A percentile compares a stretch with the other conserved stretches of the same genome.
These are phyloP conservation scores for Backusella morwellensis DNA, from an alignment of 192 early-diverging fungal genomes.

Conservation along the genomic window DNA sequence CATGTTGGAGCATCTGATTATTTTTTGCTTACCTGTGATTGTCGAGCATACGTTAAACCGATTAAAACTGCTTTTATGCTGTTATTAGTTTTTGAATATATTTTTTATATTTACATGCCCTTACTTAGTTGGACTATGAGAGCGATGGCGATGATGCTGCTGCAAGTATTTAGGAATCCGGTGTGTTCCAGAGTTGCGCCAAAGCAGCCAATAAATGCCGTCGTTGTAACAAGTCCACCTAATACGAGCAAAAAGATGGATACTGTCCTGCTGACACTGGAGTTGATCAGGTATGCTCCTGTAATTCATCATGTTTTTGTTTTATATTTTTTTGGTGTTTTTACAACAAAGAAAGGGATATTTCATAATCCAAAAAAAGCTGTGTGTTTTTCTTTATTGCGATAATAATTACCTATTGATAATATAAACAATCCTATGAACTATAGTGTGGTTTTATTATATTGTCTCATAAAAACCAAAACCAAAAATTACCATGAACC, in stretches of 20 bases:
- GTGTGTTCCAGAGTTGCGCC: conserved; percentile 19
- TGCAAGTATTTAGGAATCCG: conserved; percentile 15
- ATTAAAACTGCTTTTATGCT: not conserved
- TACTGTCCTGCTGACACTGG: conserved; percentile 4
- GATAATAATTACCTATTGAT: conserved; percentile 10
- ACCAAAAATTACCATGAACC: conserved; percentile 16
- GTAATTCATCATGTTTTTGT: not conserved
- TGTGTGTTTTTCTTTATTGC: not conserved
- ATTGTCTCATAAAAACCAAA: not conserved
- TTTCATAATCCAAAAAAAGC: not conserved
- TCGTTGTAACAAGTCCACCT: conserved; percentile 6
- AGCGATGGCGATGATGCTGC: conserved; percentile 6
- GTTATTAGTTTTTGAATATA: not conserved
- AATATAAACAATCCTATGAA: conserved; percentile 9
- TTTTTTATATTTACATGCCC: not conserved
- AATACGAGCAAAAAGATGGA: not conserved
- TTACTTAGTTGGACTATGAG: conserved; percentile 18
- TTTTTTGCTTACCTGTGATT: conserved; percentile 5
- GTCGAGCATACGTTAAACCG: not conserved
- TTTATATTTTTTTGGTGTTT: not conserved
- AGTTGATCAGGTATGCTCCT: conserved; percentile 24
- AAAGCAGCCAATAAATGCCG: conserved; percentile 20
- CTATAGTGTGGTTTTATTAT: not conserved
- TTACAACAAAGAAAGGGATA: not conserved
- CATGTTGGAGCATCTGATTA: too few species aligned